Base-by-base conservation (phyloP, 345 rosid genomes). In the Moringa oleifera region DNA sequence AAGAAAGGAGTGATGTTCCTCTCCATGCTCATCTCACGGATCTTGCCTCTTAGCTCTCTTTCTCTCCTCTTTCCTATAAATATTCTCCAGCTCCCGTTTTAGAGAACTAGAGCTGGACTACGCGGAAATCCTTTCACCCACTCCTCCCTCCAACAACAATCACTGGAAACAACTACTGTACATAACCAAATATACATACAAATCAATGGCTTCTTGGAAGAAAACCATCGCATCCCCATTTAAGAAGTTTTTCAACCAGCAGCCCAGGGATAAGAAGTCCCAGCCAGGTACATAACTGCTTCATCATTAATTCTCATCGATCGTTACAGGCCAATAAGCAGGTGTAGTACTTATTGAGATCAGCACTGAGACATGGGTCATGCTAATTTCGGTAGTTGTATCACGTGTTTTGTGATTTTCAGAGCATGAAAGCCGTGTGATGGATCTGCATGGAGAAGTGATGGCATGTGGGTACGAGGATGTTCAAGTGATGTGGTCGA, bases 401-500 rank as follows among this genome's bases (percentile, higher is more conserved):
- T n/a, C n/a, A n/a, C 8, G 33, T 28, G 8, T 8, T 28, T 3
- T 28, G 8, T 28, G 8, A 28, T 2, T 57, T 61, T 81, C 86
- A 84, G 91, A 79, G 61, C 65, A 78, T 33, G 90, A 85, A 53
- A 72, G 58, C 47, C 53, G 78, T 2, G 91, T 49, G 63, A 85
- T 66, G 86, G 87, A 86, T 71, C 80, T 91, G 1, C 90, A 91
- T 9, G 98, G 91, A 18, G 91, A 91, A 61, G 98, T 88, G 55
- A 88, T 86, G 98, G 94, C 96, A 55, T 91, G 96, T 66, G 88
- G 84, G 13, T 91, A 91, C 52, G 90, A 91, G 62, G 98, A 91
- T 58, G 96, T 88, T 61, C 96, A 85, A 22, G 91, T 91, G 60
- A 91, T 91, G 98, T 91, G 96, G 96, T 91, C 97, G 33, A 91